Conservation (phyloP, 768 basidiomycete genomes). For the Boletus speciosus region DNA sequence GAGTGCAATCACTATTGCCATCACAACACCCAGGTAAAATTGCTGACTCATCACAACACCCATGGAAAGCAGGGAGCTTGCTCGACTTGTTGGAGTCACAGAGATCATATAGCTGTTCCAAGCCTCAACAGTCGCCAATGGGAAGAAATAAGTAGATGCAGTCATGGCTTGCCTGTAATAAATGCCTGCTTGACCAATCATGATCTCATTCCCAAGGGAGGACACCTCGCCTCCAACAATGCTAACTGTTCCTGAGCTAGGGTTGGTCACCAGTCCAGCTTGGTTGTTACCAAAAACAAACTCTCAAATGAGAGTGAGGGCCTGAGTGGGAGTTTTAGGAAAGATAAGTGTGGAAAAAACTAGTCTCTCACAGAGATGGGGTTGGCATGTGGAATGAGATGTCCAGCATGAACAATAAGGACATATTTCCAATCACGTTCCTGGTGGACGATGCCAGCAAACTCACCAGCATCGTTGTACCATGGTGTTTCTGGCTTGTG, state of each 20-base stretch:
- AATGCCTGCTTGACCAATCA: constrained; percentile 56
- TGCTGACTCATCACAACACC: no score
- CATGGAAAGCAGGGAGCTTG: no score
- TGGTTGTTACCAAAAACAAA: constrained; percentile 49
- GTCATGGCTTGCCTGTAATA: constrained; percentile 47
- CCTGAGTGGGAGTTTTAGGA: constrained; percentile 34
- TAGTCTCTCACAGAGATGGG: constrained; percentile 42
- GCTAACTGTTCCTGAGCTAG: constrained; percentile 17
- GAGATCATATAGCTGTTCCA: constrained; percentile 49
- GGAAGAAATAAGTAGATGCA: constrained; percentile 51
- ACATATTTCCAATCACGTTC: constrained; percentile 39
- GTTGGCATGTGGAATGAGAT: constrained; percentile 31
- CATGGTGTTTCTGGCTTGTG: constrained; percentile 61
- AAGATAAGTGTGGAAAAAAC: not conserved
- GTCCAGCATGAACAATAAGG: constrained; percentile 37
- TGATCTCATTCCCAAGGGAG: constrained; percentile 41
- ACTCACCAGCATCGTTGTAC: constrained; percentile 51
- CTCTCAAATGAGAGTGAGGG: constrained; percentile 40
- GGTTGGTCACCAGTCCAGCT: constrained; percentile 50
- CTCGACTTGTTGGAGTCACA: no score
- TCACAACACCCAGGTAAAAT: no score
- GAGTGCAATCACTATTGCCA: no score
- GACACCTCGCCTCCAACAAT: constrained; percentile 50
- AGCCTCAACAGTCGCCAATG: constrained; percentile 52
- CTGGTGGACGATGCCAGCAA: constrained; percentile 68